Evolutionary conservation across 176 grass and related monocot species (phyloP), one percentile per base, ranked within the genome.

Genomic region (Tuctoria greenei): DNA sequence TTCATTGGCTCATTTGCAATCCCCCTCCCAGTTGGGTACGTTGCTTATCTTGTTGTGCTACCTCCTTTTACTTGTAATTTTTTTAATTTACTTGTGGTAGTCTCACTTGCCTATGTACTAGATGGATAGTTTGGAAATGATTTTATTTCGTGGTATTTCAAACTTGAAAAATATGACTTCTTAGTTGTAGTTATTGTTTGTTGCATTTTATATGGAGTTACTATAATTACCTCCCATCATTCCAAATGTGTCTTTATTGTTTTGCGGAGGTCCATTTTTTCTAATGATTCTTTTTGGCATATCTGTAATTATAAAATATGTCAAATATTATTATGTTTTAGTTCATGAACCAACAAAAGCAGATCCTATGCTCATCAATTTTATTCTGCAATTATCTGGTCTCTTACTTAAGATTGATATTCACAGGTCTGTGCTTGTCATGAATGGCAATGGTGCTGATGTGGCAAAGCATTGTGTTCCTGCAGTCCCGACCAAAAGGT

Each of bases 371-470:
- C 6, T 9, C 31, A 18, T 57, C 28, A 76, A 6, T 71, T 70
- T 64, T 44, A 36, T 64, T 59, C 27, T 60, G 42, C 4, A 69
- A 10, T 41, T 69, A 9, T 68, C 73, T 37, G 0, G 8, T 82
- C 36, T 74, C 60, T 77, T 73, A 73, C 73, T 86, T 69, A 67
- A 79, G 69, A 35, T 73, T 64, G 70, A 63, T 14, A 41, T 80
- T 54, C 70, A 50, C 63, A 96, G 93, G 66, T 96, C 93, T 46
- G 93, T 96, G 66, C 86, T 96, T 24, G 79, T 96, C 24, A 51
- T 96, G 52, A 96, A 92, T 71, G 93, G 93, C 54, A 92, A 96
- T 86, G 93, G 84, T 15, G 89, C 93, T 77, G 93, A 96, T 70
- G 81, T 96, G 31, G 93, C 93, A 41, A 96, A 85, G 54, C 93